Evolutionary conservation across 2,329 filamentous ascomycete genomes (phyloP), one percentile per base, ranked within the genome.

Genomic region (Claviceps humidiphila): DNA sequence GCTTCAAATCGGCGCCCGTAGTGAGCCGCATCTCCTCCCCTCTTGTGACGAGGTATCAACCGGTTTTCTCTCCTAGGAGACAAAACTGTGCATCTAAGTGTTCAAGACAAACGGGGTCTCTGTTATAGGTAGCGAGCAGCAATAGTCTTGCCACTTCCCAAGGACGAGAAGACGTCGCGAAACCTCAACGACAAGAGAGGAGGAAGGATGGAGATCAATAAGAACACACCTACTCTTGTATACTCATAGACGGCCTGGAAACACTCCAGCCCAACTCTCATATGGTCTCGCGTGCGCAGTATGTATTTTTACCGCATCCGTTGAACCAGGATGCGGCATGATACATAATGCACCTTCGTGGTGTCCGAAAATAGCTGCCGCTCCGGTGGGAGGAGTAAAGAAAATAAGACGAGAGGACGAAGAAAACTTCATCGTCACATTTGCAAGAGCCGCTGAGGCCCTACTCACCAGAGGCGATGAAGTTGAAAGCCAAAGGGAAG

Each of bases 401-500:
- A 39, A 38, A 39, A 38, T 1, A 38, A 9, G 8, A 42, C 8
- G 14, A n/a, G 34, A 34, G 8, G 16, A 47, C 11, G 45, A 17
- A 30, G 17, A 30, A 22, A 22, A 22, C 34, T 47, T 47, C 45
- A 16, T 26, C 7, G 14, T 45, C 14, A 34, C 34, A 14, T 58
- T 57, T 49, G 22, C 38, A 9, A 47, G 38, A 47, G 43, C 39
- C 50, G 13, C n/a, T 37, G 17, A 16, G n/a, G 44, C 50, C 26
- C 68, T 70, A 91, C 87, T 91, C 82, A 93, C 87, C 86, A 74
- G 87, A 88, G 68, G 87, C 87, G 73, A 93, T 87, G 74, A 93
- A 93, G 73, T 93, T 93, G 65, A 93, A 76, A 68, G 87, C 86
- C 69, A 93, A 73, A 60, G 87, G 87, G 58, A 89, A 72, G 58